Conservation (phyloP, 2,329 filamentous ascomycete species). For the Pseudogymnoascus sp. region DNA sequence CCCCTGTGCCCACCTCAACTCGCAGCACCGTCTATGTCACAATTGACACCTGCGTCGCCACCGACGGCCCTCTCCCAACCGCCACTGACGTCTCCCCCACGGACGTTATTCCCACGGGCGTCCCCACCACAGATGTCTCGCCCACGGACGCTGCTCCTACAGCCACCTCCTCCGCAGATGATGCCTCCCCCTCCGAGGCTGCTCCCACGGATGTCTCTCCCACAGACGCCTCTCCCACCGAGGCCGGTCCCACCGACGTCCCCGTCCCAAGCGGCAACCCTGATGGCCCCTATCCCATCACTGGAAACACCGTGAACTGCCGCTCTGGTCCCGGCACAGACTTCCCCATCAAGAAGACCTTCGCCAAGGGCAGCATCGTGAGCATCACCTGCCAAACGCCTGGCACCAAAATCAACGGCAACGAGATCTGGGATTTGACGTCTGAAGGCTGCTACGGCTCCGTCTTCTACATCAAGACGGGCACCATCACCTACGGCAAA, state of each 20-base stretch:
- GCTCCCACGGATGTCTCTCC: background rate
- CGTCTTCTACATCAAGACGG: slow-evolving; percentile 27
- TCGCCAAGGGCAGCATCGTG: slow-evolving; percentile 6
- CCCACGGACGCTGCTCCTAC: background rate
- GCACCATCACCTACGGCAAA: background rate
- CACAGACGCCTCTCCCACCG: background rate
- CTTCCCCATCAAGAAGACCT: slow-evolving; percentile 14
- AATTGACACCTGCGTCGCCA: background rate
- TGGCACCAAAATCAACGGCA: slow-evolving; percentile 16
- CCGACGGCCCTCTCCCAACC: slow-evolving; percentile 5
- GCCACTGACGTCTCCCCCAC: background rate
- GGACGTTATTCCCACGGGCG: too few species aligned
- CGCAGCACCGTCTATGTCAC: slow-evolving; percentile 6
- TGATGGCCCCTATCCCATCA: slow-evolving; percentile 18
- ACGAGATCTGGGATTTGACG: slow-evolving; percentile 24
- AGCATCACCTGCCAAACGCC: slow-evolving; percentile 13
- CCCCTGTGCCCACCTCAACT: background rate
- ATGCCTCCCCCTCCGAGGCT: background rate
- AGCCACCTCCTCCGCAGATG: background rate
- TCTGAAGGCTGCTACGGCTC: slow-evolving; percentile 24
- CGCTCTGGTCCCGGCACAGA: slow-evolving; percentile 21
- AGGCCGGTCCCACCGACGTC: background rate
- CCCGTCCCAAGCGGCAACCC: background rate
- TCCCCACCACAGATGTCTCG: background rate
- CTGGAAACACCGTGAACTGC: slow-evolving; percentile 19